A percentile compares a stretch with the other conserved stretches of the same genome.
These are phyloP conservation scores for Conoideocrella luteorostrata DNA, from an alignment of 2,329 filamentous ascomycete species.

Conservation along the genomic window DNA sequence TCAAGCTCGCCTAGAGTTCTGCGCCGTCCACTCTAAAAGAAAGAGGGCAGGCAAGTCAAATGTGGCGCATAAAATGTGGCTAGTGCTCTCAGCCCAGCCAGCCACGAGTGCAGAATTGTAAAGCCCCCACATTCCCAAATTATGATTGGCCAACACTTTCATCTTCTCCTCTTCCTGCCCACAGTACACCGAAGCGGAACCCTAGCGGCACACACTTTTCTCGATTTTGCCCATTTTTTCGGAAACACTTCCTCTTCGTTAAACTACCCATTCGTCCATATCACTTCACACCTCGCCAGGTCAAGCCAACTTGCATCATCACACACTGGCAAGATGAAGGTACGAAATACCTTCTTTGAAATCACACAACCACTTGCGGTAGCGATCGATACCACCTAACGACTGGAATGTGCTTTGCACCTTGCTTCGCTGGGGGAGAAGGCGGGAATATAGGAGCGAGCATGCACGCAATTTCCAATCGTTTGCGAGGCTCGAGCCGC, in stretches of 20 bases:
- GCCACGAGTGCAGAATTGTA: background rate
- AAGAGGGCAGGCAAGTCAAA: background rate
- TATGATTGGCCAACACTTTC: constrained; percentile 26
- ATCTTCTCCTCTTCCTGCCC: background rate
- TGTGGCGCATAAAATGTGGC: constrained; percentile 9
- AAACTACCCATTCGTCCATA: constrained; percentile 17
- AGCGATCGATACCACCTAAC: too few species aligned
- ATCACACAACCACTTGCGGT: too few species aligned
- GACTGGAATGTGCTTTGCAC: too few species aligned
- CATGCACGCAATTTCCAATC: background rate
- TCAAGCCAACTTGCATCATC: constrained; percentile 39
- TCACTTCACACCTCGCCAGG: constrained; percentile 31
- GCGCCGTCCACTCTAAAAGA: too few species aligned
- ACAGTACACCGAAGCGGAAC: constrained; percentile 21
- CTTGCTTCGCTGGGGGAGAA: too few species aligned
- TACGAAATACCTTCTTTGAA: constrained; percentile 22
- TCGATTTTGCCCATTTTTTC: constrained; percentile 31
- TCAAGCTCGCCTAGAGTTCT: too few species aligned
- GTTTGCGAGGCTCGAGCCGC: too few species aligned
- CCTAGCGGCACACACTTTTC: constrained; percentile 38
- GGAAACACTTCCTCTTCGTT: constrained; percentile 9
- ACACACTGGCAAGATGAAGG: constrained; percentile 44
- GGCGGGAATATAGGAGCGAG: too few species aligned
- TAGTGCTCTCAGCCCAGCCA: constrained; percentile 3
- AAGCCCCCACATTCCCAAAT: background rate